Evolutionary conservation across 202 grass and related monocot genomes (phyloP).

Genomic region (Zoysia matrella): DNA sequence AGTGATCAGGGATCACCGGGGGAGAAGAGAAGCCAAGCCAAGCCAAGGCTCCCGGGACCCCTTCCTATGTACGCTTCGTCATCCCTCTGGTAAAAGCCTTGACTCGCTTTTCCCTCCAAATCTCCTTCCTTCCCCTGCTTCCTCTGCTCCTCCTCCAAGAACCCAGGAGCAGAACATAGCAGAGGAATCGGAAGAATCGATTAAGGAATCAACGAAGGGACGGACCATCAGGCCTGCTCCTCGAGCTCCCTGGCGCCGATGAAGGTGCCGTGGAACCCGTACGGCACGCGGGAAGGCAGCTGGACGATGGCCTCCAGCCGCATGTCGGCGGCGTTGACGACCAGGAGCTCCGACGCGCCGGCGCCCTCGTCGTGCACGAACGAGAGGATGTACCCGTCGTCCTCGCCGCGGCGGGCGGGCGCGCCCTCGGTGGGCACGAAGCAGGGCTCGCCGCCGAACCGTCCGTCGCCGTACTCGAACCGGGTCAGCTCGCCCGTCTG

Average conservation of each 20-base stretch:
- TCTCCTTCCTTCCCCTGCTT: not conserved
- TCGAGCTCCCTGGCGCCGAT: constrained; percentile 59
- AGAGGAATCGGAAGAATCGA: constrained; percentile 18
- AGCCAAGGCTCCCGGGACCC: constrained; percentile 54
- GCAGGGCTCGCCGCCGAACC: constrained; percentile 87
- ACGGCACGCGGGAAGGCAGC: constrained; percentile 82
- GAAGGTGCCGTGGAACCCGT: constrained; percentile 98
- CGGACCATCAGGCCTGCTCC: constrained; percentile 50
- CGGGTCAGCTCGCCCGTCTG: constrained; percentile 52
- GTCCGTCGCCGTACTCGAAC: constrained; percentile 66
- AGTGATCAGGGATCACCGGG: no score
- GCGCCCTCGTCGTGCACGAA: constrained; percentile 65
- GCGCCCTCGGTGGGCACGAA: constrained; percentile 61
- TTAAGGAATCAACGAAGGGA: constrained; percentile 21
- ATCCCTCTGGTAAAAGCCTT: constrained; percentile 61
- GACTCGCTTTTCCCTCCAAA: constrained; percentile 39
- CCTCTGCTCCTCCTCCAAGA: constrained; percentile 8
- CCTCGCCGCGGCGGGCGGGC: constrained; percentile 3
- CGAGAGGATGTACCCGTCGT: constrained; percentile 43
- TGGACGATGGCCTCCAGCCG: constrained; percentile 70
- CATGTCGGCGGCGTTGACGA: constrained; percentile 82
- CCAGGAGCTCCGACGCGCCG: constrained; percentile 65
- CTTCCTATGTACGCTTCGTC: constrained; percentile 42
- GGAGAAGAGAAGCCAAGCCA: no score
- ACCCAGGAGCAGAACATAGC: not conserved